phyloP scores from a whole-genome alignment of 768 basidiomycete species.

The Boletellus ananas region DNA sequence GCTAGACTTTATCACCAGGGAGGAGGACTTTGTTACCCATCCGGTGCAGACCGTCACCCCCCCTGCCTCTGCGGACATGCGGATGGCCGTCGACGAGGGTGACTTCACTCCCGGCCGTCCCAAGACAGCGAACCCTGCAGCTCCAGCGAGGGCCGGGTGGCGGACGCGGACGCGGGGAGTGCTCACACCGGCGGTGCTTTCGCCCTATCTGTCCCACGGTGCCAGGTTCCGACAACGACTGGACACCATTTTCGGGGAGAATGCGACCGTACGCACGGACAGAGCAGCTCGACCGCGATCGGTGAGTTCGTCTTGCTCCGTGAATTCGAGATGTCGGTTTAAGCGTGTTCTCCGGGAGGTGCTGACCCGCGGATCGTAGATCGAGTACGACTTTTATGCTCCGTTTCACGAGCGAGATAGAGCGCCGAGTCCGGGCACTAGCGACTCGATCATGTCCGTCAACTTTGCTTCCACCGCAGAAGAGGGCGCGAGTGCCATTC shows the following conservation, averaged over 20 bases:
- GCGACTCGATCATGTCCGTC: constrained; percentile 1
- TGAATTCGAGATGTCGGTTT: too few relatives aligned
- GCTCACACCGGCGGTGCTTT: neutral
- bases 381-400: constrained; percentile 6
- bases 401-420: constrained; percentile 6
- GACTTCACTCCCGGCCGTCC: neutral
- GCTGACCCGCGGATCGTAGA: neutral
- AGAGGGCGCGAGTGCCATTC: neutral
- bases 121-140: too few relatives aligned
- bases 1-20: constrained; percentile 4
- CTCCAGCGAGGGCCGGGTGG: neutral
- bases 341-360: too few relatives aligned
- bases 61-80: neutral
- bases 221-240: constrained; percentile 20
- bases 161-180: neutral
- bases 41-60: neutral
- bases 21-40: neutral
- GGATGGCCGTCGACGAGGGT: neutral
- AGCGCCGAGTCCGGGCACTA: constrained; percentile 1
- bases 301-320: constrained; percentile 8
- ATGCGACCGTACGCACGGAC: constrained; percentile 21
- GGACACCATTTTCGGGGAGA: constrained; percentile 16
- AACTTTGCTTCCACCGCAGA: constrained; percentile 3
- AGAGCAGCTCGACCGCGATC: constrained; percentile 18
- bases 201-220: constrained; percentile 17